These are phyloP conservation scores for Acanthamoeba healyi DNA, from an alignment of 208 protist genomes.

Conservation along the genomic window DNA sequence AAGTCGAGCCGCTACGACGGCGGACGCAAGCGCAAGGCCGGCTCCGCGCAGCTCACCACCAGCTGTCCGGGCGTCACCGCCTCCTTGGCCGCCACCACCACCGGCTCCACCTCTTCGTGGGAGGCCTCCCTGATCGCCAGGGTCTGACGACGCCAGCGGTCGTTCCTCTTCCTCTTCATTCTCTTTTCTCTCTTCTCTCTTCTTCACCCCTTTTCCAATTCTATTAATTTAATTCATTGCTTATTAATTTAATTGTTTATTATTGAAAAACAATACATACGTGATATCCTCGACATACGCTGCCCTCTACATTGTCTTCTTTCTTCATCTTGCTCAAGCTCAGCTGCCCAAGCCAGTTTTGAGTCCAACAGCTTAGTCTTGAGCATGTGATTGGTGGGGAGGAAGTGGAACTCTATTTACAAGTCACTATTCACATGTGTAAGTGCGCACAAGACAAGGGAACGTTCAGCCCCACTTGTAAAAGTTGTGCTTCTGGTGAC, in stretches of 20 bases:
- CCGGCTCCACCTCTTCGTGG: background rate
- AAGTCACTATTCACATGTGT: background rate
- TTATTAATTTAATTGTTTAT: background rate
- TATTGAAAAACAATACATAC: too few relatives aligned
- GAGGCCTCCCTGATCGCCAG: background rate
- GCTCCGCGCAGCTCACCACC: constrained; percentile 29
- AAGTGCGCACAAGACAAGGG: too few relatives aligned
- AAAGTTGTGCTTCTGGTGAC: constrained; percentile 49
- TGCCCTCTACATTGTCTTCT: too few relatives aligned
- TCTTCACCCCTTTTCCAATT: background rate
- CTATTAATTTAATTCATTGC: background rate
- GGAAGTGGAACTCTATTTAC: background rate
- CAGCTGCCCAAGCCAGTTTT: background rate
- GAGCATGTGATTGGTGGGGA: too few relatives aligned
- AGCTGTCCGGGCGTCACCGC: background rate
- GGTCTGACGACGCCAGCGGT: background rate
- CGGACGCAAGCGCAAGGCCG: constrained; percentile 33
- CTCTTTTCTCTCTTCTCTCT: background rate
- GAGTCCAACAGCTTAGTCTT: too few relatives aligned
- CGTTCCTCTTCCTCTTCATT: background rate
- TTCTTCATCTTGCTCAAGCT: too few relatives aligned
- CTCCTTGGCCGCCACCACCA: background rate
- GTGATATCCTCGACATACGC: too few relatives aligned
- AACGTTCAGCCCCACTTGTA: constrained; percentile 28
- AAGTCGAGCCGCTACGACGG: constrained; percentile 31